Percentiles rank a stretch among this genome's conserved stretches.
These are phyloP conservation scores for Eleusine indica DNA, from an alignment of 176 grass and related monocot species.

Conservation along the genomic window DNA sequence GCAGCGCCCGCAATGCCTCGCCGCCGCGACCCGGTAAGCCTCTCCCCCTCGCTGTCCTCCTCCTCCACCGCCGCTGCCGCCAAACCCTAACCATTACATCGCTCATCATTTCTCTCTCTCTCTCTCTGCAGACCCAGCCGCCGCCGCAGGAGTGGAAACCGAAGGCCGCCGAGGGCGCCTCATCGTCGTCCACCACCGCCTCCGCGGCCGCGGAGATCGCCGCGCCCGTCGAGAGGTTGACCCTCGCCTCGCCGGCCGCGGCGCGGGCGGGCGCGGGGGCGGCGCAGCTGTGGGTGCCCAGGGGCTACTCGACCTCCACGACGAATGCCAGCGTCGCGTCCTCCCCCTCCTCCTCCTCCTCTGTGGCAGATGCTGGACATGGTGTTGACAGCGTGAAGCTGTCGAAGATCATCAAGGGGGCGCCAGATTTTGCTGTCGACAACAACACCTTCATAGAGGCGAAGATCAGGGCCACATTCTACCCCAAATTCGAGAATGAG, in stretches of 20 bases:
- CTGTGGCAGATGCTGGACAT: slow-evolving; percentile 19
- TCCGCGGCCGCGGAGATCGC: neutral
- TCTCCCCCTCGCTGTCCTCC: neutral
- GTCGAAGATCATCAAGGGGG: slow-evolving; percentile 60
- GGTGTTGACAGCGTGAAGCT: neutral
- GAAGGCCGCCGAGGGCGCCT: slow-evolving; percentile 26
- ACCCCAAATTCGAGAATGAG: slow-evolving; percentile 98
- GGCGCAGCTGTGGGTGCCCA: slow-evolving; percentile 56
- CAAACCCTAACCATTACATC: slow-evolving; percentile 20
- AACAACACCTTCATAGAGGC: slow-evolving; percentile 66
- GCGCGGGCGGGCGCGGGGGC: neutral
- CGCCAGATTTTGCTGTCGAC: slow-evolving; percentile 63
- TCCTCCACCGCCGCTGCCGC: neutral
- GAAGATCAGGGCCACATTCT: slow-evolving; percentile 88
- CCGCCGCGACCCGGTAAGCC: slow-evolving; percentile 33
- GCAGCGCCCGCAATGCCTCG: slow-evolving; percentile 30
- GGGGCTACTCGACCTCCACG: slow-evolving; percentile 42
- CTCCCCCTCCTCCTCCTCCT: slow-evolving; percentile 19
- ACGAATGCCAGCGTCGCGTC: neutral
- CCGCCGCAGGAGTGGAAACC: slow-evolving; percentile 48
- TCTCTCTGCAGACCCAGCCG: slow-evolving; percentile 33
- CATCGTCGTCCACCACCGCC: neutral
- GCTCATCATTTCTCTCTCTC: neutral
- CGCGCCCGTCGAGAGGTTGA: slow-evolving; percentile 34
- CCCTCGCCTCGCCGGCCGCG: slow-evolving; percentile 11